These are phyloP conservation scores for Elongisporangium anandrum DNA, from an alignment of 352 stramenopile species.

Conservation along the genomic window DNA sequence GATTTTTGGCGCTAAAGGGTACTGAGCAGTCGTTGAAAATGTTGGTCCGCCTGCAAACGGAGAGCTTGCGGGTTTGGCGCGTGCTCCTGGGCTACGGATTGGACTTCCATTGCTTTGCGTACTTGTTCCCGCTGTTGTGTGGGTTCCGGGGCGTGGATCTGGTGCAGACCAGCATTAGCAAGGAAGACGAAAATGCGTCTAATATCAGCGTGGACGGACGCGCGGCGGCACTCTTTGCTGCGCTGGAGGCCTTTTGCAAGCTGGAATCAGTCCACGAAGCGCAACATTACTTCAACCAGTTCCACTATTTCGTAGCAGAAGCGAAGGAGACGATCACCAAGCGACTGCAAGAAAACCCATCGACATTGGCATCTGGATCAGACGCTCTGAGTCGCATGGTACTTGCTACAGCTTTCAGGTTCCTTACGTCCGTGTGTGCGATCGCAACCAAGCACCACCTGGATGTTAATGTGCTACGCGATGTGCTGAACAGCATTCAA, in stretches of 20 bases:
- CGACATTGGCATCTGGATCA: background rate
- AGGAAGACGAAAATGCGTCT: background rate
- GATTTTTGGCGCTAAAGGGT: conserved; percentile 42
- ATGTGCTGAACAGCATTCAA: conserved; percentile 31
- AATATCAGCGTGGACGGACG: background rate
- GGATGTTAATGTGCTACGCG: conserved; percentile 18
- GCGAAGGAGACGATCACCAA: conserved; percentile 22
- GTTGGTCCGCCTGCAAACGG: conserved; percentile 23
- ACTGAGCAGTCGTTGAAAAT: conserved; percentile 11
- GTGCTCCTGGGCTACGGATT: conserved; percentile 58
- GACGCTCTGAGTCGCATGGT: conserved; percentile 7
- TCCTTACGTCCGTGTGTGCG: conserved; percentile 27
- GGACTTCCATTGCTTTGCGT: conserved; percentile 67
- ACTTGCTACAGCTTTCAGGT: conserved; percentile 35
- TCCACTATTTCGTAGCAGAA: conserved; percentile 43
- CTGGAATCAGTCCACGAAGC: conserved; percentile 42
- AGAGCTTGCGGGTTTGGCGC: conserved; percentile 61
- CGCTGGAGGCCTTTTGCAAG: conserved; percentile 40
- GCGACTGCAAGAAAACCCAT: conserved; percentile 2
- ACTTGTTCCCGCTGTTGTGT: conserved; percentile 55
- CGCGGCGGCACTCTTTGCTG: conserved; percentile 35
- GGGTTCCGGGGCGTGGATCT: conserved; percentile 21
- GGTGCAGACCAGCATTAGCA: conserved; percentile 1
- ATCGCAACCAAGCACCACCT: conserved; percentile 60
- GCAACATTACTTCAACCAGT: conserved; percentile 59